Percentiles rank a stretch among this genome's conserved stretches.
Conservation (phyloP, 2,329 filamentous ascomycete species). For the Tolypocladium album region DNA sequence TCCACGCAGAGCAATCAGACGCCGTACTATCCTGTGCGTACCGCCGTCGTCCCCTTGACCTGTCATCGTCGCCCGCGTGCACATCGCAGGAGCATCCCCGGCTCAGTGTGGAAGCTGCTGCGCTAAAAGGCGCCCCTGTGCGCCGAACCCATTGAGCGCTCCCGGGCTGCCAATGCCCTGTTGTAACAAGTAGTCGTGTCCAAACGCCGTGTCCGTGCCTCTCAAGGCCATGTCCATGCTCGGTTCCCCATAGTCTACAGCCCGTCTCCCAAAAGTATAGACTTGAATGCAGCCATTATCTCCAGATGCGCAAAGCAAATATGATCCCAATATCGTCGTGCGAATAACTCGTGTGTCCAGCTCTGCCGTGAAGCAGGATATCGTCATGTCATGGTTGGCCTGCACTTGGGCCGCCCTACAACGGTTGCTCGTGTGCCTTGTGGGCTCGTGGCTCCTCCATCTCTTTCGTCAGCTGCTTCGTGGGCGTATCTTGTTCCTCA, state of each 20-base stretch:
- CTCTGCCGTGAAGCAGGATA: conserved; percentile 2
- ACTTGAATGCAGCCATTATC: background rate
- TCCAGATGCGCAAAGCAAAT: background rate
- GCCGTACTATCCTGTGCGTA: background rate
- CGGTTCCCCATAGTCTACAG: background rate
- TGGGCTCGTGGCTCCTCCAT: conserved; percentile 3
- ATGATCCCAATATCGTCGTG: conserved; percentile 1
- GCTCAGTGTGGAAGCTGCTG: background rate
- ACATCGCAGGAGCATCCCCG: background rate
- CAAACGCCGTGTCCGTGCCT: background rate
- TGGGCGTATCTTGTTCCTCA: conserved; percentile 19
- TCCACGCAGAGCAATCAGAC: background rate
- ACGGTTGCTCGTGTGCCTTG: background rate
- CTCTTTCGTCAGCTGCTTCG: conserved; percentile 15
- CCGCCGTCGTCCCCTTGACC: background rate
- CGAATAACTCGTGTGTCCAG: conserved; percentile 1
- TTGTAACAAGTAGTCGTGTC: background rate
- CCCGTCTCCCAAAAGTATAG: background rate
- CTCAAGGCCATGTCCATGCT: background rate
- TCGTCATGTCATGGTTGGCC: conserved; percentile 5
- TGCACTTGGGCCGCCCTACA: conserved; percentile 2
- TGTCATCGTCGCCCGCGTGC: background rate
- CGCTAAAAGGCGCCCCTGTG: background rate
- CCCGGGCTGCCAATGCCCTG: background rate
- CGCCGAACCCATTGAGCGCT: background rate